Base-by-base conservation (phyloP, 805 yeast genomes). In the Saccharomycopsis sp. region DNA sequence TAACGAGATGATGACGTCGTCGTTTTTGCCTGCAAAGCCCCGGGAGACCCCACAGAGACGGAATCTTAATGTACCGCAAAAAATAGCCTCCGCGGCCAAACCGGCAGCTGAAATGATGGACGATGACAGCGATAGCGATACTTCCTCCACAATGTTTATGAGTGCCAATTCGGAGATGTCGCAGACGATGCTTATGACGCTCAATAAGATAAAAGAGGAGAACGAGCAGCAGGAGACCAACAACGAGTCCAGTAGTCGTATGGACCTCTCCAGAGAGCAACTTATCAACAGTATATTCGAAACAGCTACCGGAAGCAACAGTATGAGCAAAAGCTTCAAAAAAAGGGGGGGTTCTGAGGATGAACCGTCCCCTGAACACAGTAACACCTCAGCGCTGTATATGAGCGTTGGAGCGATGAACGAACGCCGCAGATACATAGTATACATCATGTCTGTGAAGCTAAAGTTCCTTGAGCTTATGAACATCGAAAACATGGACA, bases 401-500 rank as follows among this genome's bases (percentile, higher is more conserved):
- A 16, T 44, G 48, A 44, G 48, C 21, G 16, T 44, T 16, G 16
- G 48, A 12, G 18, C 48, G 18, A 12, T 44, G 48, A 54, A 16
- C 40, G 37, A 50, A 23, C 23, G 46, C 16, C 41, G 58, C 8
- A 34, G 23, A 9, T 58, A 57, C 24, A 29, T 57, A n/a, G 24
- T 57, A 2, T 48, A 50, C 12, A 51, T 57, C 8, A 21, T 54
- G 2, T 50, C 51, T 7, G 34, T 58, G 3, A 18, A 21, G n/a
- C 14, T 57, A 1, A 54, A 34, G 34, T 62, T 61, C 52, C 37
- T 47, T 9, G 62, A 53, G 0, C 55, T 71, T 14, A 70, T 67
- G 44, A 60, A 62, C 8, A 57, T 72, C 7, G 68, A 66, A 40
- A 70, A 78, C 60, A 60, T 80, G 18, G 68, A 66, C 12, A 62